Conservation (phyloP, 2,329 filamentous ascomycete genomes). For the Apiospora kogelbergensis region DNA sequence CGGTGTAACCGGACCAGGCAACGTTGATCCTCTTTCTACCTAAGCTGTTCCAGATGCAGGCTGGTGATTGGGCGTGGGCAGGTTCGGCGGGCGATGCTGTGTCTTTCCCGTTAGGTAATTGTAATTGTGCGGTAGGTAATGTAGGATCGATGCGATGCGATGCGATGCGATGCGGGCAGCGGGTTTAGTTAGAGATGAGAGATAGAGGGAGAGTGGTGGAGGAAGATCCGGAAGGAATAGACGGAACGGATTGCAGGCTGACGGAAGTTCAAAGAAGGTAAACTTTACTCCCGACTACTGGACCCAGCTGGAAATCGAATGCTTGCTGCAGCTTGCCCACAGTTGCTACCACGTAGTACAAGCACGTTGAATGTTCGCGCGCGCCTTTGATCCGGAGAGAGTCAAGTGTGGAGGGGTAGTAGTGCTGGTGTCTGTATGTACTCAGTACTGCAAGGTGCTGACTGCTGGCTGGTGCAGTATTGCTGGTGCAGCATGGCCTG, state of each 20-base stretch:
- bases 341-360: neutral
- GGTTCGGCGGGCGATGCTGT: neutral
- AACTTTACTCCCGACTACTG: neutral
- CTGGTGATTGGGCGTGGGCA: neutral
- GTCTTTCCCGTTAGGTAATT: slow-evolving; percentile 5
- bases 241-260: slow-evolving; percentile 1
- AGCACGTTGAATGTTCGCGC: slow-evolving; percentile 2
- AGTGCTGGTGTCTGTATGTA: no score
- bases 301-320: neutral
- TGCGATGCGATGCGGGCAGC: neutral
- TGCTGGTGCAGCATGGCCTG: neutral
- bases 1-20: neutral
- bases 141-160: neutral
- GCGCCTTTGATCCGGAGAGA: slow-evolving; percentile 6
- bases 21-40: slow-evolving; percentile 6
- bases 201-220: neutral
- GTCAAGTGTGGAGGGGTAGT: slow-evolving; percentile 1
- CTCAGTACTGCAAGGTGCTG: no score
- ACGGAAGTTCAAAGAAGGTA: slow-evolving; percentile 7
- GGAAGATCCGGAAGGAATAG: slow-evolving; percentile 1
- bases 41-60: neutral
- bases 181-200: neutral
- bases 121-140: neutral
- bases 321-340: neutral
- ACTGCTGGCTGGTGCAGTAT: no score